phyloP scores from a whole-genome alignment of 2,329 filamentous ascomycete species.

The Colletotrichum sp. region DNA sequence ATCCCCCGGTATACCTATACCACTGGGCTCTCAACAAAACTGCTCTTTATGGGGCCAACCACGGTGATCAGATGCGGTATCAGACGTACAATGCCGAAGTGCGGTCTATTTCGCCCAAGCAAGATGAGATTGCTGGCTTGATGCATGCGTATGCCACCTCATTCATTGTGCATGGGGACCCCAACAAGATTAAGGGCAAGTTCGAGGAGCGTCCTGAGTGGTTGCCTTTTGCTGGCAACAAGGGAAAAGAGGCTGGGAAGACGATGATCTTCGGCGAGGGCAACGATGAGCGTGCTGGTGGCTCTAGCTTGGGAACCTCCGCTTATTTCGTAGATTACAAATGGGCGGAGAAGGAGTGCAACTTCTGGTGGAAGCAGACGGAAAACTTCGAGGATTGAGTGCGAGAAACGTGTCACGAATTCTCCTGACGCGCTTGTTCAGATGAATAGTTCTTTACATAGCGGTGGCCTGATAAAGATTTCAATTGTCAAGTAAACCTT shows the following conservation, averaged over 20 bases:
- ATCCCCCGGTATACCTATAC: constrained; percentile 31
- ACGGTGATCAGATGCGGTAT: constrained; percentile 48
- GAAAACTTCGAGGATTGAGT: constrained; percentile 33
- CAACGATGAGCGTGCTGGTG: constrained; percentile 54
- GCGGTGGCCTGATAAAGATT: not conserved
- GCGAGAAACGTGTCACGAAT: not conserved
- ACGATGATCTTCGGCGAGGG: constrained; percentile 52
- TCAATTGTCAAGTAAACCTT: not conserved
- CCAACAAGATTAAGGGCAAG: constrained; percentile 23
- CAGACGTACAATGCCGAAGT: constrained; percentile 46
- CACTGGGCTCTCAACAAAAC: constrained; percentile 34
- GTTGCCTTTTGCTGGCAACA: constrained; percentile 25
- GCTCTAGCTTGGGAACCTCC: constrained; percentile 35
- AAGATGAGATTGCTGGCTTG: constrained; percentile 24
- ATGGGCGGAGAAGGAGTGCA: constrained; percentile 48
- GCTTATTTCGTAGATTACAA: constrained; percentile 44
- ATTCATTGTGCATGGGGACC: constrained; percentile 10
- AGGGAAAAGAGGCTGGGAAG: constrained; percentile 25
- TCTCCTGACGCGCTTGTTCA: not conserved
- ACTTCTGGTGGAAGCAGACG: constrained; percentile 48
- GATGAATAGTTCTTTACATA: not conserved
- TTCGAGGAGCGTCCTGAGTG: constrained; percentile 27
- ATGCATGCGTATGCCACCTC: constrained; percentile 10
- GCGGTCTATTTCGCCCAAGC: constrained; percentile 35
- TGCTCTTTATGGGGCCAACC: constrained; percentile 38